phyloP scores from a whole-genome alignment of 176 grass and related monocot genomes.

The Sorghum bicolor region Sorghum_bicolor_NCBIv3 NC_012878.2:1828501-1829000 shows the following conservation, averaged over 20 bases:
- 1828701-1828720: slow-evolving; percentile 92
- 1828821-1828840: slow-evolving; percentile 21
- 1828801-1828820: slow-evolving; percentile 1
- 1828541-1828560: slow-evolving; percentile 85
- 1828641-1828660: slow-evolving; percentile 26
- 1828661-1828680: slow-evolving; percentile 87
- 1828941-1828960: slow-evolving; percentile 12
- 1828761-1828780: slow-evolving; percentile 71
- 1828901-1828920: slow-evolving; percentile 6
- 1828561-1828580: slow-evolving; percentile 98
- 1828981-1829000: slow-evolving; percentile 6
- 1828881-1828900: not conserved
- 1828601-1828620: slow-evolving; percentile 1
- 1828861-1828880: not conserved
- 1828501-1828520: slow-evolving; percentile 32
- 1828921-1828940: slow-evolving; percentile 2
- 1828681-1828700: slow-evolving; percentile 82
- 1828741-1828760: slow-evolving; percentile 76
- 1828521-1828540: slow-evolving; percentile 97
- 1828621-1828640: slow-evolving; percentile 9
- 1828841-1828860: not conserved
- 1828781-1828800: slow-evolving; percentile 19
- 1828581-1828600: slow-evolving; percentile 70
- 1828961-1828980: not conserved
- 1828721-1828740: slow-evolving; percentile 95